phyloP scores from a whole-genome alignment of 768 basidiomycete species.

The Holtermanniella nyarrowii region DNA sequence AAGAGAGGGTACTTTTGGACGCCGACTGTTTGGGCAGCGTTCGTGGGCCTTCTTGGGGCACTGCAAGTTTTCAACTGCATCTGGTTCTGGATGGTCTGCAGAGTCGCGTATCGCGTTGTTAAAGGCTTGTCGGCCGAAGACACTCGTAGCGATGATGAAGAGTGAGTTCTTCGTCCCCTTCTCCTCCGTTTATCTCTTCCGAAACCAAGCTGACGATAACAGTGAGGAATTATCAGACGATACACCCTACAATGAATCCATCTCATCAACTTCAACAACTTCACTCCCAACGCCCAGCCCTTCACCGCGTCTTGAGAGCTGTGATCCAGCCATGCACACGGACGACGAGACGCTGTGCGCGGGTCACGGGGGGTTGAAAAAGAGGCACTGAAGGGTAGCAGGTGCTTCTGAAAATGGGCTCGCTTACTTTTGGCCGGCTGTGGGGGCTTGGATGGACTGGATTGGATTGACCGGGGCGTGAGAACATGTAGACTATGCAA shows the following conservation, averaged over 20 bases:
- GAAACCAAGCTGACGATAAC: background rate
- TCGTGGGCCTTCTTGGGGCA: slow-evolving; percentile 43
- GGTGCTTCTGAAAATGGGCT: too few relatives aligned
- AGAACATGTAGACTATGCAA: background rate
- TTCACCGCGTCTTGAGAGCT: background rate
- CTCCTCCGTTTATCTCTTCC: background rate
- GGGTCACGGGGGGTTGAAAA: too few relatives aligned
- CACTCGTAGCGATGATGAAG: slow-evolving; percentile 57
- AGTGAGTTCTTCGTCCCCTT: slow-evolving; percentile 3
- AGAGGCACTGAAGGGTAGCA: too few relatives aligned
- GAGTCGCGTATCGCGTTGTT: slow-evolving; percentile 71
- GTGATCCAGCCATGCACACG: background rate
- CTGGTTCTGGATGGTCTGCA: slow-evolving; percentile 80
- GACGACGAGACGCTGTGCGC: too few relatives aligned
- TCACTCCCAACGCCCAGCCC: background rate
- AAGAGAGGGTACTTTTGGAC: slow-evolving; percentile 53
- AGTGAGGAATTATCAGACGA: too few relatives aligned
- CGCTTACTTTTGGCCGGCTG: too few relatives aligned
- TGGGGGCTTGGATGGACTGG: too few relatives aligned
- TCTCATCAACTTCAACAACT: background rate
- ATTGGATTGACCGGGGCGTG: too few relatives aligned
- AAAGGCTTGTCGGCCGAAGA: slow-evolving; percentile 69
- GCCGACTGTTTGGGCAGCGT: slow-evolving; percentile 44
- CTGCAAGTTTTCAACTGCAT: slow-evolving; percentile 49
- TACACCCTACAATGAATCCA: background rate